Evolutionary conservation across 1,139 yeast genomes (phyloP).

Genomic region (Hyphopichia wangnamkhiaoensis): DNA sequence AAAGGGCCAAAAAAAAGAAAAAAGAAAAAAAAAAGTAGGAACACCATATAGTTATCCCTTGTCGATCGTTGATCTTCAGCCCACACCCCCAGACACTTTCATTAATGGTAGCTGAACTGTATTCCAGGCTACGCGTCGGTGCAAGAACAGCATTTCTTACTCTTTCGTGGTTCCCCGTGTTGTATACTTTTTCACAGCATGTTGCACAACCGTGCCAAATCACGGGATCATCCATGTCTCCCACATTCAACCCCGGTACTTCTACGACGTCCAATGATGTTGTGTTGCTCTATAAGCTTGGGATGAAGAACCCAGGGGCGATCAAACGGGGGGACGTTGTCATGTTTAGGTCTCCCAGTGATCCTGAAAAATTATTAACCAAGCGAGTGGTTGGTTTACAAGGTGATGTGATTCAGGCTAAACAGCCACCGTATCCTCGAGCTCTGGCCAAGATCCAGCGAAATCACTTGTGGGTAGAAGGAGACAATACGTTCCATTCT

Average conservation of each 20-base stretch:
- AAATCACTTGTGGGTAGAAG: conserved; percentile 92
- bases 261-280: conserved; percentile 58
- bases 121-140: not conserved
- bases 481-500: conserved; percentile 82
- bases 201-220: conserved; percentile 73
- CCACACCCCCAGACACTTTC: no score
- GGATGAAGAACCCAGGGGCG: conserved; percentile 47
- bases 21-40: no score
- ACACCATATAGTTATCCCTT: no score
- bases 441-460: conserved; percentile 63
- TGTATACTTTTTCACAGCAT: conserved; percentile 67
- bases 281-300: conserved; percentile 70
- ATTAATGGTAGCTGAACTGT: no score
- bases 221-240: conserved; percentile 88
- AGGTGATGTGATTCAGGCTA: conserved; percentile 66
- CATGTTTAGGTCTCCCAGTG: conserved; percentile 72
- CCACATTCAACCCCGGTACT: conserved; percentile 74
- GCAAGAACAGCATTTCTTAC: conserved; percentile 28
- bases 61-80: no score
- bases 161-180: conserved; percentile 77
- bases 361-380: conserved; percentile 72
- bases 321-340: conserved; percentile 70
- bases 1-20: no score
- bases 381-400: conserved; percentile 76
- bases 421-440: conserved; percentile 64